phyloP scores from a whole-genome alignment of 306 rosid species.

The Ochetophila trinervis region DNA sequence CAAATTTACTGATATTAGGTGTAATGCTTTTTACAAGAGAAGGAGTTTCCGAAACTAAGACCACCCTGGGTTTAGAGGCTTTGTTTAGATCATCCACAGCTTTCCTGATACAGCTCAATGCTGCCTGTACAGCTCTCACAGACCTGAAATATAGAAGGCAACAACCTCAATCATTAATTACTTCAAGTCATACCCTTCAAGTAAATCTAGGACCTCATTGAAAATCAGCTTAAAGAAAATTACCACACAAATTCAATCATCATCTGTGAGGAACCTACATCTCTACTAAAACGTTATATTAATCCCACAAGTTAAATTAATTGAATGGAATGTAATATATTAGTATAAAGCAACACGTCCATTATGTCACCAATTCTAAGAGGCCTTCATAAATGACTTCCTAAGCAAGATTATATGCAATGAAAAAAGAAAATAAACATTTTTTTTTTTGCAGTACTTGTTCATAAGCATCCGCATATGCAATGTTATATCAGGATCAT shows the following conservation, averaged over 20 bases:
- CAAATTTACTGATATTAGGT: slow-evolving; percentile 60
- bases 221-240: neutral
- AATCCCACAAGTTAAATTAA: neutral
- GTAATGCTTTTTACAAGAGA: slow-evolving; percentile 53
- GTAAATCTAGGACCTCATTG: neutral
- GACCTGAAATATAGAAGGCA: slow-evolving; percentile 50
- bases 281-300: neutral
- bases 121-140: slow-evolving; percentile 73
- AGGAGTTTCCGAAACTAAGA: slow-evolving; percentile 84
- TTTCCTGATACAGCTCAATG: slow-evolving; percentile 63
- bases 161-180: slow-evolving; percentile 20
- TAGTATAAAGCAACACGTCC: neutral
- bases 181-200: slow-evolving; percentile 14
- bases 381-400: neutral
- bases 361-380: slow-evolving; percentile 10
- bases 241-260: neutral
- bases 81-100: slow-evolving; percentile 39
- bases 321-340: neutral
- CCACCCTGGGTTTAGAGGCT: slow-evolving; percentile 60
- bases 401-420: neutral
- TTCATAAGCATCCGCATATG: slow-evolving; percentile 98
- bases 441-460: slow-evolving; percentile 40
- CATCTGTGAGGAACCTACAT: neutral
- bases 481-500: slow-evolving; percentile 80
- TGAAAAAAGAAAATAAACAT: slow-evolving; percentile 9